A percentile compares a stretch with the other conserved stretches of the same genome.
Evolutionary conservation across 345 rosid species (phyloP).

Genomic region (Cardamine occulta): DNA sequence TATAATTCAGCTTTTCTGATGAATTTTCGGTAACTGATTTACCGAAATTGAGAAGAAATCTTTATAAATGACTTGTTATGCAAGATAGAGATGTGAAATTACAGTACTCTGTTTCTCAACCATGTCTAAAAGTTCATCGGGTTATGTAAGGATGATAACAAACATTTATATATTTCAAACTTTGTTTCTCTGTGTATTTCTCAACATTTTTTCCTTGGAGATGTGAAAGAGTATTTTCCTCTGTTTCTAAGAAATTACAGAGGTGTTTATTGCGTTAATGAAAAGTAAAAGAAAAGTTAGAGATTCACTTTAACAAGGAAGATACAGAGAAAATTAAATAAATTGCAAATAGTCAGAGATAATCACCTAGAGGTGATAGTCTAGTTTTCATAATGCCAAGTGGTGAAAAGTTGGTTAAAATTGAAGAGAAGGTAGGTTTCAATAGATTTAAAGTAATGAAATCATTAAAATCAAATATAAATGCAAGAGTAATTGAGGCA

Average conservation of each 20-base stretch:
- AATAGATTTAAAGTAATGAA: slow-evolving; percentile 42
- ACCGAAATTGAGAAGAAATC: no score
- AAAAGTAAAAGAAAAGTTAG: not conserved
- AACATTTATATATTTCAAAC: not conserved
- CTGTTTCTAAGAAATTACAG: not conserved
- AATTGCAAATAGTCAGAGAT: not conserved
- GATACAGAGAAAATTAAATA: not conserved
- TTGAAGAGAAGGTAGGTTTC: slow-evolving; percentile 37
- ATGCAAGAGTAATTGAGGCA: slow-evolving; percentile 44
- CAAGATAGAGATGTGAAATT: not conserved
- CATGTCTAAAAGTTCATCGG: not conserved
- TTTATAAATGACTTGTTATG: not conserved
- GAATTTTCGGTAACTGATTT: not conserved
- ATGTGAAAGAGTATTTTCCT: not conserved
- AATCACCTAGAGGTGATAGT: slow-evolving; percentile 7
- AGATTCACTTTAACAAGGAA: not conserved
- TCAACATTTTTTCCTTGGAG: not conserved
- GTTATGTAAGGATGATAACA: not conserved
- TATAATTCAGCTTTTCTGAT: not conserved
- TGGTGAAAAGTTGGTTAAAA: slow-evolving; percentile 37
- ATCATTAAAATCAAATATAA: slow-evolving; percentile 40
- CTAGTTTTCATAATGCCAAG: not conserved
- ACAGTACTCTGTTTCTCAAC: not conserved
- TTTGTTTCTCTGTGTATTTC: not conserved
- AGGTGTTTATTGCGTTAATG: not conserved